Evolutionary conservation across 805 yeast genomes (phyloP).

Genomic region (Hanseniaspora mollemarum): DNA sequence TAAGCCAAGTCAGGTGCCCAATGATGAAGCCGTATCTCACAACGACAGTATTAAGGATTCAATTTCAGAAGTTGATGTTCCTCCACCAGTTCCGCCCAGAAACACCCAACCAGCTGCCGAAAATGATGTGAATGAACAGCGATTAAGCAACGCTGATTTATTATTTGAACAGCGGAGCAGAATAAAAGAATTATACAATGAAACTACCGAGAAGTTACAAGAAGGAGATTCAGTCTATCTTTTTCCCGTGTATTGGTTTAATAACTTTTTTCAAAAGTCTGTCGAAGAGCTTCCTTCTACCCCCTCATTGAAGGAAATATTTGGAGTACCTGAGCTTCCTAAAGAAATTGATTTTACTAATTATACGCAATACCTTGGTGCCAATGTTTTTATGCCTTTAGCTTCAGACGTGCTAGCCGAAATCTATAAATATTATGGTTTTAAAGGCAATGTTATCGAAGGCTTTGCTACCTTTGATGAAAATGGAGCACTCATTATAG

Average conservation of each 20-base stretch:
- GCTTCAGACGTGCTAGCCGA: slow-evolving; percentile 3
- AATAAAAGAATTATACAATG: background rate
- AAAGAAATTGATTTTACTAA: background rate
- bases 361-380: background rate
- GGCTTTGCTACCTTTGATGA: background rate
- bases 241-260: slow-evolving; percentile 11
- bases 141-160: background rate
- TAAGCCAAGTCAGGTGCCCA: too few species aligned
- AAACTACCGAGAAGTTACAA: background rate
- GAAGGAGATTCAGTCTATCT: slow-evolving; percentile 10
- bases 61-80: background rate
- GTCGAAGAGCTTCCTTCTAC: background rate
- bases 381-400: slow-evolving; percentile 1
- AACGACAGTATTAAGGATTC: too few species aligned
- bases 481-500: background rate
- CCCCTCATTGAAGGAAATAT: background rate
- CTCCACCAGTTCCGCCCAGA: slow-evolving; percentile 10
- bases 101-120: background rate
- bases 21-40: too few species aligned
- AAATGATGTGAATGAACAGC: background rate
- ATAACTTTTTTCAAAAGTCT: background rate
- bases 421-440: slow-evolving; percentile 8
- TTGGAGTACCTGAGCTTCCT: background rate
- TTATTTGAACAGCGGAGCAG: background rate
- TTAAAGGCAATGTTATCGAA: slow-evolving; percentile 12